A percentile compares a stretch with the other conserved stretches of the same genome.
These are phyloP conservation scores for Aspergillus sp. DNA, from an alignment of 2,329 filamentous ascomycete species.

Conservation along the genomic window DNA sequence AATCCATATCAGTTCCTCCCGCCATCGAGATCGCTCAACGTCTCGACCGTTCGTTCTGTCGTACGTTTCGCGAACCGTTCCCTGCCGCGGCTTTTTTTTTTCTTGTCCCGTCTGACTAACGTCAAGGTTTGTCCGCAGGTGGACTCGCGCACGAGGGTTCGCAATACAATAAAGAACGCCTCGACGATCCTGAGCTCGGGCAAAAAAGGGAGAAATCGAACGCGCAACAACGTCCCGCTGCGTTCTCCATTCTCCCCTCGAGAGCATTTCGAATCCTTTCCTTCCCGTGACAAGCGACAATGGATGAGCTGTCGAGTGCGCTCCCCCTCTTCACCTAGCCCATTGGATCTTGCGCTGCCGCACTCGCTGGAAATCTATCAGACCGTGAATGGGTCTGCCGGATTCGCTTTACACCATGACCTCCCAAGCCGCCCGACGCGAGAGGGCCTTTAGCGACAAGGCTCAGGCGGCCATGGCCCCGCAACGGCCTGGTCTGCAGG, in stretches of 20 bases:
- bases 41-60: neutral
- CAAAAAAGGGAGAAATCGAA: neutral
- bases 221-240: neutral
- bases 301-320: slow-evolving; percentile 31
- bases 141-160: no score
- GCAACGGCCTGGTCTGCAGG: slow-evolving; percentile 31
- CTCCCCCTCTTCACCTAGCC: slow-evolving; percentile 30
- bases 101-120: neutral
- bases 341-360: slow-evolving; percentile 23
- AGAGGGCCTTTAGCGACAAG: slow-evolving; percentile 34
- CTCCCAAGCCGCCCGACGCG: slow-evolving; percentile 27
- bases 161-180: no score
- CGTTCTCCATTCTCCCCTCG: slow-evolving; percentile 6
- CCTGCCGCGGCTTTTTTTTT: neutral
- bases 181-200: no score
- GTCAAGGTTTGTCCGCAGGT: neutral
- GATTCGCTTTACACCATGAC: slow-evolving; percentile 21
- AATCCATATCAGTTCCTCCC: neutral
- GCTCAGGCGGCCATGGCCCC: slow-evolving; percentile 24
- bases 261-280: slow-evolving; percentile 5
- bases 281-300: slow-evolving; percentile 24
- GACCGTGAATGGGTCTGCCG: slow-evolving; percentile 13
- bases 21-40: neutral
- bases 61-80: neutral
- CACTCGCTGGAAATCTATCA: slow-evolving; percentile 19